phyloP scores from a whole-genome alignment of 2,329 filamentous ascomycete species.

The Sclerotinia nivalis region DNA sequence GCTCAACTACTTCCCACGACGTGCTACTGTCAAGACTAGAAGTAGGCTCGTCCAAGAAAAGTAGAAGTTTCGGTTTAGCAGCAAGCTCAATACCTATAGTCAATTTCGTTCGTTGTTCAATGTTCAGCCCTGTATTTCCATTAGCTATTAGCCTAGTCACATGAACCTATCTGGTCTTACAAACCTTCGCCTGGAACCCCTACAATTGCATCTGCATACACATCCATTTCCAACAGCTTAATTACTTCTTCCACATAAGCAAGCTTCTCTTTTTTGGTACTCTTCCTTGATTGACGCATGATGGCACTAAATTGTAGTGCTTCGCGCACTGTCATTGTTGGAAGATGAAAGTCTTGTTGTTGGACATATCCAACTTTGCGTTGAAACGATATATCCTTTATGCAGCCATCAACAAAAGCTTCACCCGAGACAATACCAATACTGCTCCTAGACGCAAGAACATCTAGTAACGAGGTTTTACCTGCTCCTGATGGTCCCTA shows the following conservation, averaged over 20 bases:
- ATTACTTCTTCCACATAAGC: constrained; percentile 90
- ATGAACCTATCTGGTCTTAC: constrained; percentile 66
- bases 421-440: constrained; percentile 88
- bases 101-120: constrained; percentile 64
- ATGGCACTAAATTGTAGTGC: constrained; percentile 82
- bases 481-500: constrained; percentile 60
- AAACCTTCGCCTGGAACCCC: constrained; percentile 61
- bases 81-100: constrained; percentile 75
- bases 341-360: constrained; percentile 77
- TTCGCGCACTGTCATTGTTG: constrained; percentile 84
- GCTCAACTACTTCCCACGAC: constrained; percentile 84
- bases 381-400: constrained; percentile 70
- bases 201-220: constrained; percentile 86
- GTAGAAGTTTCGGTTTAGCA: constrained; percentile 64
- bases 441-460: constrained; percentile 74
- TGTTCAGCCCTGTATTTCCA: constrained; percentile 62
- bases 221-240: constrained; percentile 84
- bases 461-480: constrained; percentile 83
- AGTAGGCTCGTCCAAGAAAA: constrained; percentile 80
- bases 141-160: constrained; percentile 82
- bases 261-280: constrained; percentile 73
- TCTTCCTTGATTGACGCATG: constrained; percentile 76
- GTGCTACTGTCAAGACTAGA: constrained; percentile 91
- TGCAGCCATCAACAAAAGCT: constrained; percentile 66
- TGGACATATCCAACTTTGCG: constrained; percentile 80